These are phyloP conservation scores for Corrigiola litoralis DNA, from an alignment of 179 eudicot genomes.

Conservation along the genomic window DNA sequence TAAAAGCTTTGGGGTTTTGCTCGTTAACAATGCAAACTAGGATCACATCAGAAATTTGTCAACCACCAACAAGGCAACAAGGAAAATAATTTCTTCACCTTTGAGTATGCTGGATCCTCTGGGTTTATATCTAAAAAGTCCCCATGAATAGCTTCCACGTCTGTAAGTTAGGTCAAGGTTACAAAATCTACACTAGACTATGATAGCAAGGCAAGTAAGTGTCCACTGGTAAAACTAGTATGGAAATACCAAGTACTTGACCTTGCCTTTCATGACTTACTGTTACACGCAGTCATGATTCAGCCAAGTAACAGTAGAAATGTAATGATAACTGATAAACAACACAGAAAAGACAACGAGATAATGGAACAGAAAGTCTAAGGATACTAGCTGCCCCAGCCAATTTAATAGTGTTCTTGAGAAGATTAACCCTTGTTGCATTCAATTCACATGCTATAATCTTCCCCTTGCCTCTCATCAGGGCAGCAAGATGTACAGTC, in stretches of 20 bases:
- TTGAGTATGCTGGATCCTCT: constrained; percentile 55
- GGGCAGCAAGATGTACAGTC: constrained; percentile 90
- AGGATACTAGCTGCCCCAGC: constrained; percentile 98
- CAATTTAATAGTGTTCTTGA: constrained; percentile 50
- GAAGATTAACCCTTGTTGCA: constrained; percentile 62
- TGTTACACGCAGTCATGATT: neutral
- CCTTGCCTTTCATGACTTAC: neutral
- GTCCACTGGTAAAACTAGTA: neutral
- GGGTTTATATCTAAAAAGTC: constrained; percentile 70
- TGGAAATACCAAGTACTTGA: neutral
- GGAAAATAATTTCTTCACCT: constrained; percentile 38
- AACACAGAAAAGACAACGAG: neutral
- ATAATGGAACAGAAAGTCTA: neutral
- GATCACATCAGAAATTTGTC: neutral
- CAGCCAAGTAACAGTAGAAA: neutral
- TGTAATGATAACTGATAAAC: neutral
- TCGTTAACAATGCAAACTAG: neutral
- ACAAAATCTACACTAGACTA: constrained; percentile 1
- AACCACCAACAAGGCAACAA: neutral
- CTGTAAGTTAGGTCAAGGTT: constrained; percentile 59
- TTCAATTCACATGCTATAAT: constrained; percentile 87
- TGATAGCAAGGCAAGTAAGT: neutral
- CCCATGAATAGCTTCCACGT: constrained; percentile 63
- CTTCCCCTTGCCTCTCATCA: constrained; percentile 81
- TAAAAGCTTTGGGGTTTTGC: neutral